These are phyloP conservation scores for Naumovozyma dairenensis DNA, from an alignment of 805 yeast species.

Conservation along the genomic window DNA sequence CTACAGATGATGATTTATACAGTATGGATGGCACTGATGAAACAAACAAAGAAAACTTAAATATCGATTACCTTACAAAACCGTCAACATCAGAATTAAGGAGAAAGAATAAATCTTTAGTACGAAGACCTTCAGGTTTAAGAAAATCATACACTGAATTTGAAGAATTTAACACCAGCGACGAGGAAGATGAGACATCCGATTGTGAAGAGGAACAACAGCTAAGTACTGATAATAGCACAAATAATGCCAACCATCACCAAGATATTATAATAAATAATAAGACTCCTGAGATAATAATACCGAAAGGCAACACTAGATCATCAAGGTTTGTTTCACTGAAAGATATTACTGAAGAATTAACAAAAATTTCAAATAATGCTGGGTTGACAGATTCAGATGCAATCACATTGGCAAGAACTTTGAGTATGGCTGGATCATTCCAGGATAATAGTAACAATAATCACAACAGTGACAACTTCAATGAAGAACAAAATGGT, in stretches of 20 bases:
- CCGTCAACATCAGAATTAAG: slow-evolving; percentile 5
- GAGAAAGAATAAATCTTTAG: slow-evolving; percentile 15
- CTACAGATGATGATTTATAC: slow-evolving; percentile 9
- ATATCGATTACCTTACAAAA: slow-evolving; percentile 7
- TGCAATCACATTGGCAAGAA: slow-evolving; percentile 74
- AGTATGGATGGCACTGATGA: slow-evolving; percentile 4
- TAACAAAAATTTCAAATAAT: slow-evolving; percentile 60
- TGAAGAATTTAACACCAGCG: slow-evolving; percentile 25
- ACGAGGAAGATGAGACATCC: slow-evolving; percentile 18
- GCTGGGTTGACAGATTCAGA: slow-evolving; percentile 75
- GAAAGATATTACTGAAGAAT: slow-evolving; percentile 62
- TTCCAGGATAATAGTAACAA: slow-evolving; percentile 28
- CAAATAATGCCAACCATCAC: no score
- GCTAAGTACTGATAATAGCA: not conserved
- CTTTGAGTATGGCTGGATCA: slow-evolving; percentile 60
- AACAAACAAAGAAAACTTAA: slow-evolving; percentile 11
- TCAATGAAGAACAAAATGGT: slow-evolving; percentile 1
- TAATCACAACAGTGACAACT: slow-evolving; percentile 4
- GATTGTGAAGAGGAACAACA: not conserved
- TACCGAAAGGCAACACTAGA: not conserved
- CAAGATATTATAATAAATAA: no score
- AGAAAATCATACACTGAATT: slow-evolving; percentile 27
- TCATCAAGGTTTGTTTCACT: slow-evolving; percentile 40
- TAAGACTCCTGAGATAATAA: no score
- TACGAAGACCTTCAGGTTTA: slow-evolving; percentile 28